Conservation (phyloP, 371 early-diverging fungal species). For the Circinella umbellata region DNA sequence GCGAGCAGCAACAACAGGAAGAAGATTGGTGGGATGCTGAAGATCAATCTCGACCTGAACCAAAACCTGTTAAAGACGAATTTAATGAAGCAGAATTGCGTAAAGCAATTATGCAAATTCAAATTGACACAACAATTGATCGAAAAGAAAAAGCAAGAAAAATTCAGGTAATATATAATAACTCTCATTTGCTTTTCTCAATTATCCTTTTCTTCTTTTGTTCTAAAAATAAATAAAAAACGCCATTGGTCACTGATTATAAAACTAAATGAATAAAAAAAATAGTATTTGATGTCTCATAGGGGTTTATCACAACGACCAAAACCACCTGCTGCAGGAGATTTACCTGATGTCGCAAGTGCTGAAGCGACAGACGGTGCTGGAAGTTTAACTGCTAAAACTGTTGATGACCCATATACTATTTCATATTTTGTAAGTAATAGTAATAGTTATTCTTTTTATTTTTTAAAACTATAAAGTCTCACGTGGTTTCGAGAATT, state of each 20-base stretch:
- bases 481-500: too few species aligned
- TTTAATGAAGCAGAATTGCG: conserved; percentile 39
- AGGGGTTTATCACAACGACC: conserved; percentile 16
- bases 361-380: conserved; percentile 2
- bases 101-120: conserved; percentile 68
- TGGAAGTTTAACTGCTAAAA: neutral
- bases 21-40: conserved; percentile 21
- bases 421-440: conserved; percentile 22
- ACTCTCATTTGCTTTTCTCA: too few species aligned
- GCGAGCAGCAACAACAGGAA: neutral
- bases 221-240: neutral
- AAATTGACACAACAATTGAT: conserved; percentile 49
- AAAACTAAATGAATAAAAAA: neutral
- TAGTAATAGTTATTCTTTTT: too few species aligned
- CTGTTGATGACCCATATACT: conserved; percentile 13
- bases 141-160: conserved; percentile 71
- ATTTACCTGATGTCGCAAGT: conserved; percentile 8
- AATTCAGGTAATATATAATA: conserved; percentile 62
- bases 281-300: conserved; percentile 26
- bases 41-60: conserved; percentile 12
- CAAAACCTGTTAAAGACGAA: conserved; percentile 5
- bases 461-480: too few species aligned
- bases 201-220: neutral
- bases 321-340: conserved; percentile 4
- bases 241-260: too few species aligned